Conservation (phyloP, 2,329 filamentous ascomycete genomes). For the Arthrobotrys sphaeroides region DNA sequence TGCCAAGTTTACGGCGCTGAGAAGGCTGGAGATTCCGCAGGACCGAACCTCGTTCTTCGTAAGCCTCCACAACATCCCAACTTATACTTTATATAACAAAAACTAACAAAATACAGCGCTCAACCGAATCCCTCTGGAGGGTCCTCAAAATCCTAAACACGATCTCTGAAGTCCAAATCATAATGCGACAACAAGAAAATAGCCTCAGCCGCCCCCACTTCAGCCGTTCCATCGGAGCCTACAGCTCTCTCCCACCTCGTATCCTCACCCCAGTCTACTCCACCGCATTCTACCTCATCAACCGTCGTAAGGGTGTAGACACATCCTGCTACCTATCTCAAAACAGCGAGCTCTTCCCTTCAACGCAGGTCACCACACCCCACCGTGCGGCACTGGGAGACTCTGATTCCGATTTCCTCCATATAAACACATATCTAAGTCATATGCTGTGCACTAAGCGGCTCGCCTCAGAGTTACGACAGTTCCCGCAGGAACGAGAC, state of each 20-base stretch:
- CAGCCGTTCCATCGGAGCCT: neutral
- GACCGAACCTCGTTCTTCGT: neutral
- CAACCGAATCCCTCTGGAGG: neutral
- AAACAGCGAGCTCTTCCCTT: slow-evolving; percentile 4
- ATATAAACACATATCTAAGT: slow-evolving; percentile 11
- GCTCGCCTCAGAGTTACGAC: neutral
- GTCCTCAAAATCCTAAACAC: neutral
- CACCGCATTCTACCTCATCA: slow-evolving; percentile 29
- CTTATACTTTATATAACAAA: neutral
- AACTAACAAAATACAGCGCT: neutral
- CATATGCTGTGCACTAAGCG: slow-evolving; percentile 15
- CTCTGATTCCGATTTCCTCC: neutral
- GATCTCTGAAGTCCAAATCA: slow-evolving; percentile 31
- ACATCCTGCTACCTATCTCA: neutral
- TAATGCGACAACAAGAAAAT: neutral
- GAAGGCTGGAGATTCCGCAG: slow-evolving; percentile 22
- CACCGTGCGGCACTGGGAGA: slow-evolving; percentile 13
- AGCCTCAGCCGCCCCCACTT: neutral
- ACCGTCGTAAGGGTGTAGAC: slow-evolving; percentile 1
- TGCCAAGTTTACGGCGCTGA: neutral
- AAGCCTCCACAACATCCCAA: neutral
- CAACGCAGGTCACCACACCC: slow-evolving; percentile 14
- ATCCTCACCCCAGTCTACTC: slow-evolving; percentile 39
- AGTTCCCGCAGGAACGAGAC: neutral
- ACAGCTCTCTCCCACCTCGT: neutral